Percentiles rank a stretch among this genome's conserved stretches.
Conservation (phyloP, 148 eudicot species). For the Hydrangea macrophylla region DNA sequence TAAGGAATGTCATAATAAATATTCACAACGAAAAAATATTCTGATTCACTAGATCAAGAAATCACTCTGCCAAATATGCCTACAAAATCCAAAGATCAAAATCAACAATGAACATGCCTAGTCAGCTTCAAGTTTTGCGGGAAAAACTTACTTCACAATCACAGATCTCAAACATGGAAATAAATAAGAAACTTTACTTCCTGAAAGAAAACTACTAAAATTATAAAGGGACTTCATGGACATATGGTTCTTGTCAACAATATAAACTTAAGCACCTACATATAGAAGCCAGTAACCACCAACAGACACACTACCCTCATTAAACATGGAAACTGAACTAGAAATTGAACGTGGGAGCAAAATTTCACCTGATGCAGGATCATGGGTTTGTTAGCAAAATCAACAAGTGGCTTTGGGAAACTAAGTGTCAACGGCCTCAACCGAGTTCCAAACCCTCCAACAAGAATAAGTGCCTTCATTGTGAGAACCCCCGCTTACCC, state of each 20-base stretch:
- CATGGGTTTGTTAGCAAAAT: slow-evolving; percentile 98
- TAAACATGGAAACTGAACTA: background rate
- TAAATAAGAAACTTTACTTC: background rate
- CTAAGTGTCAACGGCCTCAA: slow-evolving; percentile 93
- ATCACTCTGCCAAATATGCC: background rate
- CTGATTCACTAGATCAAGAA: background rate
- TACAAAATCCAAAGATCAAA: background rate
- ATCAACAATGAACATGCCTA: background rate
- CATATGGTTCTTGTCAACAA: background rate
- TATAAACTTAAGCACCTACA: background rate
- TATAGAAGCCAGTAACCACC: background rate
- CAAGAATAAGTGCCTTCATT: slow-evolving; percentile 99
- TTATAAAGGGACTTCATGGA: background rate
- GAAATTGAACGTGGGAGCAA: background rate
- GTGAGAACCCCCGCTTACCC: slow-evolving; percentile 23
- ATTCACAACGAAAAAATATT: too few relatives aligned
- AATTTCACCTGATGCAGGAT: slow-evolving; percentile 85
- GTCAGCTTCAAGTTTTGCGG: background rate
- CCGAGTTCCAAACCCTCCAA: slow-evolving; percentile 96
- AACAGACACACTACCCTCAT: background rate
- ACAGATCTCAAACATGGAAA: background rate
- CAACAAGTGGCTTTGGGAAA: slow-evolving; percentile 91
- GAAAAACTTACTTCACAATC: background rate
- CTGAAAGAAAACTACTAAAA: background rate
- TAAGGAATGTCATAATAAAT: background rate